Conservation (phyloP, 352 stramenopile species). For the Phytophthora hybrid region DNA sequence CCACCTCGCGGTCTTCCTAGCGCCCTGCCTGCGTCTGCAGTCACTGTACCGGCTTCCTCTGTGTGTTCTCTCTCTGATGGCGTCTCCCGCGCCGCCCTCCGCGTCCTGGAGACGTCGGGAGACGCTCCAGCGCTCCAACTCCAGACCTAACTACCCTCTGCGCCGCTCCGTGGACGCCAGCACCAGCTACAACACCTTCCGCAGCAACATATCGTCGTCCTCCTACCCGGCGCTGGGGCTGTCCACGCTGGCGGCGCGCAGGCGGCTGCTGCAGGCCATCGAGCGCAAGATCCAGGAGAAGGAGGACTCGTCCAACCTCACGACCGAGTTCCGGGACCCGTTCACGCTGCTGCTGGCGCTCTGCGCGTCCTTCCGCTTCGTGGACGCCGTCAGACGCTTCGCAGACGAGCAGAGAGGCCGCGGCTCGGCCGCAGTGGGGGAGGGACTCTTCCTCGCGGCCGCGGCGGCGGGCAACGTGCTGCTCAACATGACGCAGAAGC, state of each 20-base stretch:
- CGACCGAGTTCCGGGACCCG: conserved; percentile 77
- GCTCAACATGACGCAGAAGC: conserved; percentile 72
- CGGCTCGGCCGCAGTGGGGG: conserved; percentile 45
- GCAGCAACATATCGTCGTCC: conserved; percentile 8
- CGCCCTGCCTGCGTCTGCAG: neutral
- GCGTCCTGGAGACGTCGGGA: conserved; percentile 38
- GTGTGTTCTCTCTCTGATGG: conserved; percentile 17
- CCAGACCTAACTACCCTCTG: conserved; percentile 34
- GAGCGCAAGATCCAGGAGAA: conserved; percentile 81
- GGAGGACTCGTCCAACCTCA: conserved; percentile 65
- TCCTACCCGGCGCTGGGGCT: conserved; percentile 52
- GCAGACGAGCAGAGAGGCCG: conserved; percentile 35
- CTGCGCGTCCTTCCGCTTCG: conserved; percentile 71
- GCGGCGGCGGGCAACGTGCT: conserved; percentile 67
- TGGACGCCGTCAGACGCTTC: conserved; percentile 51
- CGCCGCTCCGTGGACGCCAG: conserved; percentile 31
- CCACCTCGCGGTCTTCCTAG: neutral
- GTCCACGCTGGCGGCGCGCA: conserved; percentile 55
- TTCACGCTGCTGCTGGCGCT: conserved; percentile 75
- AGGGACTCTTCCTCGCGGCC: conserved; percentile 69
- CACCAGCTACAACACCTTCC: conserved; percentile 40
- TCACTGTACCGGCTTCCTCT: conserved; percentile 14
- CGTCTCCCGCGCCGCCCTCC: conserved; percentile 10
- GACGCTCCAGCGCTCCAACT: conserved; percentile 11
- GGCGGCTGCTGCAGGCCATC: conserved; percentile 68